Percentiles rank a stretch among this genome's conserved stretches.
These are phyloP conservation scores for Phytophthora palmivora DNA, from an alignment of 352 stramenopile species.

Conservation along the genomic window DNA sequence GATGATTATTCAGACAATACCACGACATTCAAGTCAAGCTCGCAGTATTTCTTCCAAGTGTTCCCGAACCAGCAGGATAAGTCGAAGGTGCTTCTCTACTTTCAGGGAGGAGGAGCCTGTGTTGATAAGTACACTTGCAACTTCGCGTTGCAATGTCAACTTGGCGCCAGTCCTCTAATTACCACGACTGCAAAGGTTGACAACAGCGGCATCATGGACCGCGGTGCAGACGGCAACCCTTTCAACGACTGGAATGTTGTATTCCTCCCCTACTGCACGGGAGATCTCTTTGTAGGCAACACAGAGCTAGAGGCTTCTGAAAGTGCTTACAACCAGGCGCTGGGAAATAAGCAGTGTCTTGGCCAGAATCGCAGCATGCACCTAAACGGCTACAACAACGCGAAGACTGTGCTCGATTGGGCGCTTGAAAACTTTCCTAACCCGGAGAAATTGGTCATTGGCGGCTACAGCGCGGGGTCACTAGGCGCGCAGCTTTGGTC, in stretches of 20 bases:
- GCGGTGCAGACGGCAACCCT: slow-evolving; percentile 44
- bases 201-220: slow-evolving; percentile 57
- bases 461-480: slow-evolving; percentile 57
- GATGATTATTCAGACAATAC: slow-evolving; percentile 41
- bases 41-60: slow-evolving; percentile 64
- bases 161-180: slow-evolving; percentile 42
- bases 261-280: slow-evolving; percentile 72
- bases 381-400: slow-evolving; percentile 66
- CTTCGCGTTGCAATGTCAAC: slow-evolving; percentile 59
- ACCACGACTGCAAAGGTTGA: slow-evolving; percentile 38
- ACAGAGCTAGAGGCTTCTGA: slow-evolving; percentile 18
- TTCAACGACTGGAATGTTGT: slow-evolving; percentile 80
- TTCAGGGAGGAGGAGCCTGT: slow-evolving; percentile 64
- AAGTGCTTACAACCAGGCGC: slow-evolving; percentile 36
- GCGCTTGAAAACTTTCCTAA: slow-evolving; percentile 58
- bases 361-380: slow-evolving; percentile 45
- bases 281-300: slow-evolving; percentile 65
- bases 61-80: slow-evolving; percentile 54
- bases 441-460: slow-evolving; percentile 54
- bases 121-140: slow-evolving; percentile 61
- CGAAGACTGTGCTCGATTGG: slow-evolving; percentile 61
- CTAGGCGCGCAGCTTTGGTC: slow-evolving; percentile 52
- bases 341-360: slow-evolving; percentile 45
- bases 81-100: slow-evolving; percentile 63
- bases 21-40: slow-evolving; percentile 40